Base-by-base conservation (phyloP, 768 basidiomycete genomes). In the Collybia nuda region DNA sequence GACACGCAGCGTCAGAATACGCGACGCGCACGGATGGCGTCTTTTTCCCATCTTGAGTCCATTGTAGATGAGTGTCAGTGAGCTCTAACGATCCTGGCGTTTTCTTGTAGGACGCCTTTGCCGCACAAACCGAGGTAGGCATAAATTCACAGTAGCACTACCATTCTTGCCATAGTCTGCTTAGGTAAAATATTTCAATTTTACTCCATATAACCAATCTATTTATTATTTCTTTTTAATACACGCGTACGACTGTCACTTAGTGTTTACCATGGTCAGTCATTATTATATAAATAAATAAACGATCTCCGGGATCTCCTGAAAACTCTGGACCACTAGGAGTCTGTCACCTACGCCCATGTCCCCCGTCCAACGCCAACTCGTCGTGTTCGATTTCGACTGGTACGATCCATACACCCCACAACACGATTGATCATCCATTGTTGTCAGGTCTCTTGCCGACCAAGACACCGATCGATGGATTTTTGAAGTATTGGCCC, bases 401-500 rank as follows among this genome's bases (percentile, higher is more conserved):
- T 98, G 95, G 96, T 88, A 55, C 56, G 65, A 61, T 39, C 23
- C 29, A 14, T 14, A 14, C 6, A 22, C 3, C 26, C 26, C 19
- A 26, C 14, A 26, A 8, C 12, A 4, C 6, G 8, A 39, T 22
- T n/a, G n/a, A 32, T 44, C 55, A 55, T 23, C 60, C 22, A 40
- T 52, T 46, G 22, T 17, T 12, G 15, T 32, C 57, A 93, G 90
- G 90, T 93, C 90, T 29, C 80, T 90, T 70, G 85, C 86, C 48
- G 96, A 99, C 72, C 95, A 98, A 73, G 97, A 99, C 72, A 88
- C 94, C 0, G 97, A 98, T 69, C 77, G 94, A 69, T 99, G 88
- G 82, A 73, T 94, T 52, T 85, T 92, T 56, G 92, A 95, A 66
- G 92, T 96, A 50, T 79, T 94, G 28, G 88, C 86, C 0, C 86